Percentiles rank a stretch among this genome's conserved stretches.
These are phyloP conservation scores for Pythium dissimile DNA, from an alignment of 352 stramenopile species.

Conservation along the genomic window DNA sequence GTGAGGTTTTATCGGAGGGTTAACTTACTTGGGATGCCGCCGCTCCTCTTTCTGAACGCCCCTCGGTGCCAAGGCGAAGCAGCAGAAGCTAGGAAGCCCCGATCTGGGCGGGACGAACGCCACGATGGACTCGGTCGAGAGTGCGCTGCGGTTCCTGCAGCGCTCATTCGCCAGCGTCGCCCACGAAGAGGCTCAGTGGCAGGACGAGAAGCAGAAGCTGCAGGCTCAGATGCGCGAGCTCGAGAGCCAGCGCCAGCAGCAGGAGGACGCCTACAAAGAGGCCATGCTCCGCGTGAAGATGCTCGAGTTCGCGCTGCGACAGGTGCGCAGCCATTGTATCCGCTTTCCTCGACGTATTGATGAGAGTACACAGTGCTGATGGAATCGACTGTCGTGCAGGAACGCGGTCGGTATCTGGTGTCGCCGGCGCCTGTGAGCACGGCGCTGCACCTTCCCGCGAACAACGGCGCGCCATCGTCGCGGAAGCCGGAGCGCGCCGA, in stretches of 20 bases:
- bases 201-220: constrained; percentile 68
- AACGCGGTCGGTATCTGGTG: constrained; percentile 56
- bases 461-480: constrained; percentile 9
- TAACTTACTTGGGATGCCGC: constrained; percentile 9
- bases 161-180: constrained; percentile 81
- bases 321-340: constrained; percentile 25
- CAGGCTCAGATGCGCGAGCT: constrained; percentile 78
- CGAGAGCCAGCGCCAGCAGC: constrained; percentile 62
- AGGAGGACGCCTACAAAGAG: constrained; percentile 86
- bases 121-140: constrained; percentile 83
- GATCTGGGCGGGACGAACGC: not conserved
- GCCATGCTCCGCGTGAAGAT: constrained; percentile 85
- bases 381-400: not conserved
- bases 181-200: constrained; percentile 70
- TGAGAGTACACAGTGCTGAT: not conserved
- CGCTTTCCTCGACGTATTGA: not conserved
- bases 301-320: constrained; percentile 83
- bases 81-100: not conserved
- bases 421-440: constrained; percentile 70
- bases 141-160: constrained; percentile 80
- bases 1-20: constrained; percentile 23
- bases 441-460: constrained; percentile 22
- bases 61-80: constrained; percentile 3
- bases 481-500: constrained; percentile 28
- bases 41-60: not conserved